Percentiles rank a stretch among this genome's conserved stretches.
phyloP scores from a whole-genome alignment of 768 basidiomycete genomes.

The Dioszegia crocea region DNA sequence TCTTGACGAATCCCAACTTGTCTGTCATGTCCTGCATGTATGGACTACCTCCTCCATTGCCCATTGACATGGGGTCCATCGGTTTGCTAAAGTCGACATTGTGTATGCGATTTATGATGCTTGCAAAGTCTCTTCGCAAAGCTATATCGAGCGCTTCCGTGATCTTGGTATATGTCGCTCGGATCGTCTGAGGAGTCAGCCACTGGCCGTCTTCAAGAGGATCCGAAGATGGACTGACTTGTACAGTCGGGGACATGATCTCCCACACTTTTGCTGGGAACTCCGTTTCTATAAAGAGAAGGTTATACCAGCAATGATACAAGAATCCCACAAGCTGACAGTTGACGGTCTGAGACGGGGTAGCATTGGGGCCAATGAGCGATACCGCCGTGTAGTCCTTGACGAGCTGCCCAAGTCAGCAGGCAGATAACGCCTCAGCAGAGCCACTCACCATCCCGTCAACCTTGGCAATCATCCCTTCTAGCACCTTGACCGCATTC shows the following conservation, averaged over 20 bases:
- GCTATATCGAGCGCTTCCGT: slow-evolving; percentile 48
- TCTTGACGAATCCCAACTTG: slow-evolving; percentile 75
- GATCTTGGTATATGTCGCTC: slow-evolving; percentile 39
- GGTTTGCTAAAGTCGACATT: slow-evolving; percentile 74
- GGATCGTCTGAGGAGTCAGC: slow-evolving; percentile 10
- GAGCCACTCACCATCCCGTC: slow-evolving; percentile 63
- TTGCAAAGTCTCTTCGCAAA: slow-evolving; percentile 71
- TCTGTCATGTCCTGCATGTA: slow-evolving; percentile 92
- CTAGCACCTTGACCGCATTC: slow-evolving; percentile 64
- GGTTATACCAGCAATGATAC: slow-evolving; percentile 68
- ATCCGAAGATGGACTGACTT: not conserved
- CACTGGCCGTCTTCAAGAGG: not conserved
- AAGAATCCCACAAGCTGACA: slow-evolving; percentile 72
- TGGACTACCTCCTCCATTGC: slow-evolving; percentile 63
- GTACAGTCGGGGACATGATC: slow-evolving; percentile 50
- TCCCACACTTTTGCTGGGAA: slow-evolving; percentile 61
- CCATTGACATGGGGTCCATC: slow-evolving; percentile 58
- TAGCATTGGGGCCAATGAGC: slow-evolving; percentile 70
- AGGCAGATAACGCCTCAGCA: no score
- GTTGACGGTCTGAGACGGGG: slow-evolving; percentile 73
- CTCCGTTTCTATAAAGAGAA: slow-evolving; percentile 65
- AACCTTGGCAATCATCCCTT: slow-evolving; percentile 61
- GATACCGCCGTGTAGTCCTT: slow-evolving; percentile 74
- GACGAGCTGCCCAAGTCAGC: slow-evolving; percentile 56
- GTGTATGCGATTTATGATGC: slow-evolving; percentile 73